phyloP scores from a whole-genome alignment of 139 green algal genomes.

The Chlamydomonas asymmetrica region DNA sequence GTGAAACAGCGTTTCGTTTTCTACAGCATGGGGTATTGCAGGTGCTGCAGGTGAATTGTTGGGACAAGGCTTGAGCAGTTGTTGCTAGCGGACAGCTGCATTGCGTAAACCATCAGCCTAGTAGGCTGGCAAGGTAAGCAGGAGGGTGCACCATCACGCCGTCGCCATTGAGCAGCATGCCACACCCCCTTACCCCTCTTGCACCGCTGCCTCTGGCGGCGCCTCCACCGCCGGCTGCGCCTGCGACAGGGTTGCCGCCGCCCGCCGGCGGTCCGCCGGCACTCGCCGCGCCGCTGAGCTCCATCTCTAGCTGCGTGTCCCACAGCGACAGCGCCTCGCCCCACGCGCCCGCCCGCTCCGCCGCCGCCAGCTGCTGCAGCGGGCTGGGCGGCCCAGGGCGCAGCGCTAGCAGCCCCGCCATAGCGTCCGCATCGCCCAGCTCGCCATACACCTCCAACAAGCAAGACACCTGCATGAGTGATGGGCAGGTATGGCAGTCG shows the following conservation, averaged over 20 bases:
- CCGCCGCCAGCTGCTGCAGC: slow-evolving; percentile 30
- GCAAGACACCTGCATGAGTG: slow-evolving; percentile 77
- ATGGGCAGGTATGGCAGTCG: too few species aligned
- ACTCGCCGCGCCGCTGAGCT: neutral
- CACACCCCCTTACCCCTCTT: neutral
- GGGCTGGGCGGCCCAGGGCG: slow-evolving; percentile 55
- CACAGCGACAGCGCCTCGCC: slow-evolving; percentile 83
- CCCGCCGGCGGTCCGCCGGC: neutral
- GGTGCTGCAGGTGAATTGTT: too few species aligned
- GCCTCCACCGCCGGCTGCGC: too few species aligned
- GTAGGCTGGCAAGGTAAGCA: too few species aligned
- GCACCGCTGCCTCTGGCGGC: neutral
- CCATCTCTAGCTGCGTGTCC: slow-evolving; percentile 64
- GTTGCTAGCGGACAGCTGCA: too few species aligned
- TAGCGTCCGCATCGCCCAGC: slow-evolving; percentile 90
- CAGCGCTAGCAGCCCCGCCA: slow-evolving; percentile 78
- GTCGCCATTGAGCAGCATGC: neutral
- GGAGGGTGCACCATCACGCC: too few species aligned
- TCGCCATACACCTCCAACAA: slow-evolving; percentile 87
- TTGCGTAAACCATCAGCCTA: too few species aligned
- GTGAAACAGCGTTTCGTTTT: too few species aligned
- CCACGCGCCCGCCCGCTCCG: slow-evolving; percentile 89
- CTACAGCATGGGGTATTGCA: too few species aligned
- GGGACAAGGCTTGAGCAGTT: too few species aligned
- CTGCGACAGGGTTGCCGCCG: too few species aligned